Base-by-base conservation (phyloP, 2,329 filamentous ascomycete genomes). In the Cladosporium cucumerinum region DNA sequence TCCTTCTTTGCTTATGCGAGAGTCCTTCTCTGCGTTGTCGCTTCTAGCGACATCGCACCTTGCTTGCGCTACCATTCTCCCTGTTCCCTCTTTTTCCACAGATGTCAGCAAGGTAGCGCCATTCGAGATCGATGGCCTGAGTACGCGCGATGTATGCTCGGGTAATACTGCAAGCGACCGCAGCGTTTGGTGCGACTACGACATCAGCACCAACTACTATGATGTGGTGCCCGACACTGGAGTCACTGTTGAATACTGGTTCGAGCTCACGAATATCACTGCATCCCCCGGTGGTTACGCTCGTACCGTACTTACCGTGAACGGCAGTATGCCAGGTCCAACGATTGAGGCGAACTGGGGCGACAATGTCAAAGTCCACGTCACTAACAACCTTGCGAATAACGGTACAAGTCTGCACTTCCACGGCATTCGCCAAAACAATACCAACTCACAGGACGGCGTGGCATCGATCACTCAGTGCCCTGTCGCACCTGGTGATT, bases 401-500 rank as follows among this genome's bases (percentile, higher is more conserved):
- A 82, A 84, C 59, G 83, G 82, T 34, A 84, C 82, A 8, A 74
- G 79, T 6, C 77, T 85, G 32, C 82, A 85, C 68, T 85, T 80
- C 79, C 83, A 85, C 66, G 83, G 83, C 34, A 72, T 84, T 12
- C 72, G 82, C 30, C 80, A 81, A 66, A 82, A 75, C 66, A 82
- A 82, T 69, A 86, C 82, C 1, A 87, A 86, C 70, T 21, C 54
- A 5, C 32, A 34, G 21, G 82, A 85, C 61, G 82, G 82, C 43
- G 81, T 80, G 55, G 77, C 77, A 59, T 79, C 80, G 18, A 72
- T 85, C 26, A 85, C 83, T 12, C 87, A 92, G 74, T 92, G 89
- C 68, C 88, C 89, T 1, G 86, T 91, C 65, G 79, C 87, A 5
- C 88, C 88, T 0, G 85, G 85, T 26, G 70, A 78, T 18, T 74